These are phyloP conservation scores for Blakeslea trispora DNA, from an alignment of 371 early-diverging fungal genomes.

Conservation along the genomic window DNA sequence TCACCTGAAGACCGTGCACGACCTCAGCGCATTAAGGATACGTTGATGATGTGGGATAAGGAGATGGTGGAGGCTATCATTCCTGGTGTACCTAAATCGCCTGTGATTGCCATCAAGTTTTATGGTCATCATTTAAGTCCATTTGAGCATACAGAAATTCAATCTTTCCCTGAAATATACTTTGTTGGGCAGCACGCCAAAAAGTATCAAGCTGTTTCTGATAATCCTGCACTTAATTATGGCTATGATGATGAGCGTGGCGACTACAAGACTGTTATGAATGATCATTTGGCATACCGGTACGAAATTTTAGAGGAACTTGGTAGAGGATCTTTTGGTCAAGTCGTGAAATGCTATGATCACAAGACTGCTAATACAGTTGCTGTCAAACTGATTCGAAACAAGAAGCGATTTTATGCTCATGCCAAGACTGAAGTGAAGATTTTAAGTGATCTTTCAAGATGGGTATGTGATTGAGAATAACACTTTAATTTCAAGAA, in stretches of 20 bases:
- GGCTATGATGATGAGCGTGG: slow-evolving; percentile 95
- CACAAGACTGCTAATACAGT: slow-evolving; percentile 85
- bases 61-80: slow-evolving; percentile 30
- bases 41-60: slow-evolving; percentile 32
- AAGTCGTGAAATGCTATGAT: slow-evolving; percentile 92
- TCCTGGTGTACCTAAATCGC: slow-evolving; percentile 34
- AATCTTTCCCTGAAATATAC: slow-evolving; percentile 74
- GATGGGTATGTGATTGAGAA: slow-evolving; percentile 55
- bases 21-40: slow-evolving; percentile 28
- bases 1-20: slow-evolving; percentile 14
- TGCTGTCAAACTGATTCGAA: slow-evolving; percentile 96
- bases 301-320: slow-evolving; percentile 89
- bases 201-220: slow-evolving; percentile 50
- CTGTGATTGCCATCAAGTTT: slow-evolving; percentile 30
- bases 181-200: slow-evolving; percentile 75
- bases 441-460: slow-evolving; percentile 73
- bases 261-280: slow-evolving; percentile 81
- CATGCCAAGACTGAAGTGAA: slow-evolving; percentile 96
- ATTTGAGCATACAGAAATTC: slow-evolving; percentile 82
- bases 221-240: slow-evolving; percentile 54
- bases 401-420: slow-evolving; percentile 93
- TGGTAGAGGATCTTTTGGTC: slow-evolving; percentile 98
- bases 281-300: slow-evolving; percentile 91
- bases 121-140: slow-evolving; percentile 59
- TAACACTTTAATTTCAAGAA: not conserved